These are phyloP conservation scores for Aureobasidium uvarum DNA, from an alignment of 2,329 filamentous ascomycete species.

Conservation along the genomic window DNA sequence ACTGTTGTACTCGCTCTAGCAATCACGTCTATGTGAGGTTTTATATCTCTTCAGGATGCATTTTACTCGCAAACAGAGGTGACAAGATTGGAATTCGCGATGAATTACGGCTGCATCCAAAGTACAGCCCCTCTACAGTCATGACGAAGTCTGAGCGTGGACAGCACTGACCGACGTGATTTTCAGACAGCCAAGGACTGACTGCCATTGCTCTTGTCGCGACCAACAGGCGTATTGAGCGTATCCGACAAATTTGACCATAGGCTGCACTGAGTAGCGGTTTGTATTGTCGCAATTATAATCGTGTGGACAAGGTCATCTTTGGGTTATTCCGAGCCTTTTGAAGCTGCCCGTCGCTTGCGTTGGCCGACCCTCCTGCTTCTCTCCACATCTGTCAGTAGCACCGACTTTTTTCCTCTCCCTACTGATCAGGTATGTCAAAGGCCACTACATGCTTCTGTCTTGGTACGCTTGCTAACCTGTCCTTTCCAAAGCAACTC, in stretches of 20 bases:
- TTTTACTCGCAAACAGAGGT: too few relatives aligned
- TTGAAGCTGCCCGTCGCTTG: not conserved
- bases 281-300: not conserved
- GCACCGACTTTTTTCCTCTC: conserved; percentile 19
- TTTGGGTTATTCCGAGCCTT: not conserved
- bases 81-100: not conserved
- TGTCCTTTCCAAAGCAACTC: not conserved
- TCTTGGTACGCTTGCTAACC: not conserved
- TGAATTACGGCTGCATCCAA: not conserved
- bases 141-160: conserved; percentile 1
- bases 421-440: conserved; percentile 8
- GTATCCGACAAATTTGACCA: not conserved
- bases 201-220: not conserved
- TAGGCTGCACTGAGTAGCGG: not conserved
- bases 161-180: conserved; percentile 1
- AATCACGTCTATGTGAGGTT: not conserved
- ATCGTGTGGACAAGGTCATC: not conserved
- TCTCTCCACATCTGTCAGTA: conserved; percentile 14
- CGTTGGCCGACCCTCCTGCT: not conserved
- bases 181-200: conserved; percentile 6
- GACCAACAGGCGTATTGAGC: not conserved
- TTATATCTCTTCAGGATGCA: not conserved
- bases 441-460: not conserved
- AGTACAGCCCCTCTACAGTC: not conserved
- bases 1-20: not conserved